A percentile compares a stretch with the other conserved stretches of the same genome.
Conservation (phyloP, 495 filamentous ascomycete species). For the Sabuloglossum arenarium region DNA sequence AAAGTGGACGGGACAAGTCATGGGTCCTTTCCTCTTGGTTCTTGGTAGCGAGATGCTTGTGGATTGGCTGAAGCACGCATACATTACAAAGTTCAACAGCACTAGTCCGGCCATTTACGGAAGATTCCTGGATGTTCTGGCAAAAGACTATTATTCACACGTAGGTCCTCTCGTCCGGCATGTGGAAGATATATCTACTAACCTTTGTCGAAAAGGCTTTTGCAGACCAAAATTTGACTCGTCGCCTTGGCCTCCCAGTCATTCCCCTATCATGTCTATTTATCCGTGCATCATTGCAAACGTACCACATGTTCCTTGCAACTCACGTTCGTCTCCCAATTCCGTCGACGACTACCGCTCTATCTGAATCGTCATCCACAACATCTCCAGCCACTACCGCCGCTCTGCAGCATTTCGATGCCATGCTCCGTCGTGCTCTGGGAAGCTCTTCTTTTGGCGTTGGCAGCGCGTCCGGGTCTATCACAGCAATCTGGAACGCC, state of each 20-base stretch:
- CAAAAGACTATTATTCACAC: slow-evolving; percentile 95
- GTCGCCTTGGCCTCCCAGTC: slow-evolving; percentile 76
- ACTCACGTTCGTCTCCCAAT: slow-evolving; percentile 51
- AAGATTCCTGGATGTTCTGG: slow-evolving; percentile 75
- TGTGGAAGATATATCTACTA: slow-evolving; percentile 1
- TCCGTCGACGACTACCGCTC: slow-evolving; percentile 42
- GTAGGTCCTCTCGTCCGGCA: slow-evolving; percentile 20
- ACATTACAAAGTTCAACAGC: slow-evolving; percentile 97
- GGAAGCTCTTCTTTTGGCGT: slow-evolving; percentile 38
- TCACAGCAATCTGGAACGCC: slow-evolving; percentile 19
- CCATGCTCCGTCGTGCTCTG: slow-evolving; percentile 49
- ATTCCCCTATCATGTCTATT: slow-evolving; percentile 88
- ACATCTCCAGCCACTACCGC: slow-evolving; percentile 48
- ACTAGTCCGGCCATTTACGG: slow-evolving; percentile 74
- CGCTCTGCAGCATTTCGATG: slow-evolving; percentile 52
- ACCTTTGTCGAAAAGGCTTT: slow-evolving; percentile 44
- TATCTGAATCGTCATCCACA: slow-evolving; percentile 35
- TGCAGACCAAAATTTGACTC: slow-evolving; percentile 68
- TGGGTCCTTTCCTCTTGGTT: slow-evolving; percentile 81
- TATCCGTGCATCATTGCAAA: slow-evolving; percentile 83
- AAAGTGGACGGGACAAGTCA: slow-evolving; percentile 66
- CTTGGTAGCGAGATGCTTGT: slow-evolving; percentile 92
- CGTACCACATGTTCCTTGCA: slow-evolving; percentile 94
- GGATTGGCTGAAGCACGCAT: slow-evolving; percentile 93
- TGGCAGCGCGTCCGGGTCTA: slow-evolving; percentile 20